Conservation (phyloP, 345 rosid genomes). For the Murraya paniculata region DNA sequence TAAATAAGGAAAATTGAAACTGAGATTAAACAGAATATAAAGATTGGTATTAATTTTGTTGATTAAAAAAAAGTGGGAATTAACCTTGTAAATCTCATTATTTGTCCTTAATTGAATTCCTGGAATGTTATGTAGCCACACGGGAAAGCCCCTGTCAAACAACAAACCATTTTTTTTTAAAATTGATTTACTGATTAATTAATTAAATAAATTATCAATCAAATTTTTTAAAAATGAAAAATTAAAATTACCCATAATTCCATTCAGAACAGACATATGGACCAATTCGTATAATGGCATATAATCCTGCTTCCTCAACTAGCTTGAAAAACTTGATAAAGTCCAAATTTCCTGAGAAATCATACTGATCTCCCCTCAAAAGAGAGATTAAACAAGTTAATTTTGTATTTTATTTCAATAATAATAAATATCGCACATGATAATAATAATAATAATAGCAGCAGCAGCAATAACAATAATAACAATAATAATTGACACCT, state of each 20-base stretch:
- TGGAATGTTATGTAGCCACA: conserved; percentile 64
- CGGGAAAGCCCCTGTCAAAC: conserved; percentile 48
- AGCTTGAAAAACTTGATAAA: conserved; percentile 42
- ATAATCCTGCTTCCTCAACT: conserved; percentile 30
- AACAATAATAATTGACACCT: neutral
- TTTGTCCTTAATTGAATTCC: conserved; percentile 45
- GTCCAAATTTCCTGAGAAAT: conserved; percentile 38
- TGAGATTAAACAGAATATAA: neutral
- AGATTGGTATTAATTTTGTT: too few relatives aligned
- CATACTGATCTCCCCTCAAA: conserved; percentile 20
- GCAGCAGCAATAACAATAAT: too few relatives aligned
- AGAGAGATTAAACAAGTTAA: too few relatives aligned
- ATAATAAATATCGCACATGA: too few relatives aligned
- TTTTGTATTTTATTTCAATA: too few relatives aligned
- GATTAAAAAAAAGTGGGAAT: too few relatives aligned
- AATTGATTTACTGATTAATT: neutral
- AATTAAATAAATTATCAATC: neutral
- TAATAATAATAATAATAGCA: too few relatives aligned
- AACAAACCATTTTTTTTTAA: too few relatives aligned
- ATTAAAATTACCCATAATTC: conserved; percentile 37
- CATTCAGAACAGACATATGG: conserved; percentile 52
- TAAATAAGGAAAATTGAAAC: neutral
- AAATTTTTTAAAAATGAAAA: neutral
- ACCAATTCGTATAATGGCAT: conserved; percentile 47
- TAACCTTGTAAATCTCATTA: conserved; percentile 48